Conservation (phyloP, 148 eudicot species). For the Rheum nobile region DNA sequence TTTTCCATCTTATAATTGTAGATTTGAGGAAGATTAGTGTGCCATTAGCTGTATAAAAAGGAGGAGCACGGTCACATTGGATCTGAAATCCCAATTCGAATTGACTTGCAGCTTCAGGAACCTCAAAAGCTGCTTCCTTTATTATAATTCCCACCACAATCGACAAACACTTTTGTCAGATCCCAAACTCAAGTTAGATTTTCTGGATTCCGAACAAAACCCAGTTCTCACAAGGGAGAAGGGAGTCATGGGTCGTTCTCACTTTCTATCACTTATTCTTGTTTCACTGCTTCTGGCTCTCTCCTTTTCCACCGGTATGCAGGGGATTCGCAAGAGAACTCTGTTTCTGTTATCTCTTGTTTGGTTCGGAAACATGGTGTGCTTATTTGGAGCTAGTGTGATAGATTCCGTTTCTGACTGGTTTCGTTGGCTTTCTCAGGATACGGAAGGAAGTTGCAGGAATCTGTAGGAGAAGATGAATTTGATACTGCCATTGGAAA, state of each 20-base stretch:
- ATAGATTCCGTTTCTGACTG: background rate
- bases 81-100: background rate
- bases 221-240: background rate
- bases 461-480: background rate
- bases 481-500: background rate
- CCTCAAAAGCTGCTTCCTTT: too few species aligned
- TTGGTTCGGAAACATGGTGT: background rate
- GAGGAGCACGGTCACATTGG: conserved; percentile 4
- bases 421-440: background rate
- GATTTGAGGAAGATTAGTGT: background rate
- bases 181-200: background rate
- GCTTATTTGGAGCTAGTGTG: too few species aligned
- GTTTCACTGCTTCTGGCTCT: background rate
- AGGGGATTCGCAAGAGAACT: background rate
- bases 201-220: background rate
- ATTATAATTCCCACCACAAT: background rate
- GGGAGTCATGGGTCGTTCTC: background rate
- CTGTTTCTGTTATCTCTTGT: background rate
- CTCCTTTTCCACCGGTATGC: background rate
- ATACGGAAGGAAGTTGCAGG: background rate
- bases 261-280: background rate
- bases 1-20: background rate
- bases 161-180: background rate
- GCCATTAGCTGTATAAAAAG: background rate
- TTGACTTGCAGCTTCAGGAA: too few species aligned